These are phyloP conservation scores for Xerocomellus amylosporus DNA, from an alignment of 768 basidiomycete species.

Conservation along the genomic window DNA sequence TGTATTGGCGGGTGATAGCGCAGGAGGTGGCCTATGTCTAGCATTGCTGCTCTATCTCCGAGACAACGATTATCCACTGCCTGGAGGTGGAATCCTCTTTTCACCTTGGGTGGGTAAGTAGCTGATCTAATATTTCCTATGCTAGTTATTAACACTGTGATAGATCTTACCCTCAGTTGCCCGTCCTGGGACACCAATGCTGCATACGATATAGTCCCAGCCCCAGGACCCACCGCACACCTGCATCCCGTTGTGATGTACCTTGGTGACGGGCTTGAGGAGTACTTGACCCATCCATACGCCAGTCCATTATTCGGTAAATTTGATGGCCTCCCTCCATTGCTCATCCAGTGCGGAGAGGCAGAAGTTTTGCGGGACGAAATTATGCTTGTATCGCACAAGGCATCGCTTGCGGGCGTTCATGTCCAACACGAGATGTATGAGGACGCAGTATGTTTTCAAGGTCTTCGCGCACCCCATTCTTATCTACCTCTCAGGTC, in stretches of 20 bases:
- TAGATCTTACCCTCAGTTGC: slow-evolving; percentile 94
- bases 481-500: slow-evolving; percentile 43
- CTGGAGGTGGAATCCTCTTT: slow-evolving; percentile 84
- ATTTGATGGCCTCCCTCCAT: slow-evolving; percentile 79
- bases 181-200: slow-evolving; percentile 98
- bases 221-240: slow-evolving; percentile 71
- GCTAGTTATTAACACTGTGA: slow-evolving; percentile 7
- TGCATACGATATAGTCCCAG: slow-evolving; percentile 77
- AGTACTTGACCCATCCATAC: slow-evolving; percentile 93
- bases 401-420: slow-evolving; percentile 84
- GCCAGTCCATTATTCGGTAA: slow-evolving; percentile 94
- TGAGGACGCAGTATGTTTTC: slow-evolving; percentile 75
- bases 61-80: slow-evolving; percentile 84
- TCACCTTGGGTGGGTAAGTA: slow-evolving; percentile 93
- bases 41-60: slow-evolving; percentile 91
- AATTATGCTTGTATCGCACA: slow-evolving; percentile 86
- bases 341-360: slow-evolving; percentile 91
- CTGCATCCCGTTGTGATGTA: slow-evolving; percentile 94
- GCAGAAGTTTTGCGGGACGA: slow-evolving; percentile 96
- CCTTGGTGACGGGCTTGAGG: slow-evolving; percentile 74
- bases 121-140: background rate
- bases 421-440: slow-evolving; percentile 85
- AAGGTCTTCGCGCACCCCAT: background rate
- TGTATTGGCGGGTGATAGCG: slow-evolving; percentile 85
- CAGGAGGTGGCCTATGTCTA: slow-evolving; percentile 84